These are phyloP conservation scores for Coniella vitis DNA, from an alignment of 2,329 filamentous ascomycete genomes.

Conservation along the genomic window DNA sequence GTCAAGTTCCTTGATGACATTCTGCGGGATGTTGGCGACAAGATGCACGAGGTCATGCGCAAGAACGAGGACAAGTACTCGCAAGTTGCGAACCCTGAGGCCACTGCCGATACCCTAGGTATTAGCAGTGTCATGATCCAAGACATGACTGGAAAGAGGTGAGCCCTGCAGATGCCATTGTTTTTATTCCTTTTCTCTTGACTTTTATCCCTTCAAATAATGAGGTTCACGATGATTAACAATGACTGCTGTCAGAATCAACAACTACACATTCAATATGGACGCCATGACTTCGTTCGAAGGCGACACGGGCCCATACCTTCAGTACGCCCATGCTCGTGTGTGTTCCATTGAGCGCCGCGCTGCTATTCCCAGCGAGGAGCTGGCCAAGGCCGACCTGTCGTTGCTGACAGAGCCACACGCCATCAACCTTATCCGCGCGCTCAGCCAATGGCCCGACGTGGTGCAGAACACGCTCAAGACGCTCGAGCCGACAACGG, in stretches of 20 bases:
- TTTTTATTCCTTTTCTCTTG: no score
- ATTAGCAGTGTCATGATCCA: constrained; percentile 97
- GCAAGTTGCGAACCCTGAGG: constrained; percentile 77
- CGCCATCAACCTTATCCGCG: constrained; percentile 65
- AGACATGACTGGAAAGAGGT: constrained; percentile 94
- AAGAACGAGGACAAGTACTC: constrained; percentile 86
- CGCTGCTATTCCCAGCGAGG: constrained; percentile 45
- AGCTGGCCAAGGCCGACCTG: constrained; percentile 58
- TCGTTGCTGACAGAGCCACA: constrained; percentile 64
- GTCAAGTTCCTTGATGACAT: constrained; percentile 71
- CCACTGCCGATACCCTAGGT: constrained; percentile 79
- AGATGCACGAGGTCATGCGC: constrained; percentile 97
- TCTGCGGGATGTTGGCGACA: constrained; percentile 72
- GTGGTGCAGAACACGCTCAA: constrained; percentile 77
- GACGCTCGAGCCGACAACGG: constrained; percentile 62
- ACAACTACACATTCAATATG: constrained; percentile 70
- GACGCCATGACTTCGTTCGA: constrained; percentile 78
- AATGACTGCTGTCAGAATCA: constrained; percentile 37
- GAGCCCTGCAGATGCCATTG: constrained; percentile 22
- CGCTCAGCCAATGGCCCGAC: constrained; percentile 80
- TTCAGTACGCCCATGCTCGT: constrained; percentile 76
- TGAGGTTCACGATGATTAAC: constrained; percentile 3
- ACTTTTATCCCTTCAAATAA: no score
- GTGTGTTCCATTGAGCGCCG: constrained; percentile 58
- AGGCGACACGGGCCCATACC: constrained; percentile 77